Evolutionary conservation across 2,329 filamentous ascomycete species (phyloP).

Genomic region (Fusarium denticulatum): DNA sequence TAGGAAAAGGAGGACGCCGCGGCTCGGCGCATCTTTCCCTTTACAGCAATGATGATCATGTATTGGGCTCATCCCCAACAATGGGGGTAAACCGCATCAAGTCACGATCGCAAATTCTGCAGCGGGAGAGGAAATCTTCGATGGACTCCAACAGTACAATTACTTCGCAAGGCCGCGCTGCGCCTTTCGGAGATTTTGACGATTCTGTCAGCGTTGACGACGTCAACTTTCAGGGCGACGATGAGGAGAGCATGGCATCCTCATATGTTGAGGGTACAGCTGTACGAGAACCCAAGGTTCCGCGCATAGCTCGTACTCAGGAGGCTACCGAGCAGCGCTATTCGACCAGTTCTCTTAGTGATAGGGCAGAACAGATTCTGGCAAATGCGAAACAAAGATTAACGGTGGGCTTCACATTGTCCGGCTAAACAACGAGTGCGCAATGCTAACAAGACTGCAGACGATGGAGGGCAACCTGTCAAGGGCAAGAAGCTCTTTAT

Average conservation of each 20-base stretch:
- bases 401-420: constrained; percentile 68
- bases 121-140: constrained; percentile 63
- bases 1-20: constrained; percentile 54
- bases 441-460: constrained; percentile 55
- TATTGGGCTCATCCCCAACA: constrained; percentile 57
- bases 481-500: constrained; percentile 77
- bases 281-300: constrained; percentile 32
- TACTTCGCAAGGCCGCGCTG: constrained; percentile 60
- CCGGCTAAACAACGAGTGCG: not conserved
- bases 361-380: constrained; percentile 87
- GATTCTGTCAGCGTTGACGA: constrained; percentile 70
- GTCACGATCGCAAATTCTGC: constrained; percentile 55
- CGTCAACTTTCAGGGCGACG: constrained; percentile 73
- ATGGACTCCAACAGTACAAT: constrained; percentile 71
- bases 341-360: constrained; percentile 80
- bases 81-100: constrained; percentile 55
- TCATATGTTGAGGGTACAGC: constrained; percentile 61
- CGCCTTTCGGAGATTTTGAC: constrained; percentile 69
- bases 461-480: constrained; percentile 93
- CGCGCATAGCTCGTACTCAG: constrained; percentile 23
- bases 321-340: constrained; percentile 63
- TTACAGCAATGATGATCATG: constrained; percentile 48
- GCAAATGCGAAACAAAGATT: constrained; percentile 91
- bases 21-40: constrained; percentile 50
- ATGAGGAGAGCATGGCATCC: constrained; percentile 72